Evolutionary conservation across 106 monocot species (phyloP).

Genomic region (Platanthera guangdongensis): DNA sequence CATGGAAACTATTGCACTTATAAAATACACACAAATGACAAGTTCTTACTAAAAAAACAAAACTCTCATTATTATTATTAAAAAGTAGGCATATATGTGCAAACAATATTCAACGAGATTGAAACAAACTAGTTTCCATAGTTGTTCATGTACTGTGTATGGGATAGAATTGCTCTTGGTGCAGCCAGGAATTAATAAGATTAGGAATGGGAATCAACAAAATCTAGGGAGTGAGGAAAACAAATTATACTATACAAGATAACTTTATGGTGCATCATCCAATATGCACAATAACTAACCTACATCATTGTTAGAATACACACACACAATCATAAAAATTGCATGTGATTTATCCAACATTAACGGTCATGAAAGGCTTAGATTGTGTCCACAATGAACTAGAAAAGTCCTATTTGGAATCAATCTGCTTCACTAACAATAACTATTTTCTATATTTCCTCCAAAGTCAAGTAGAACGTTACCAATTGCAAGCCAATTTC

Average conservation of each 20-base stretch:
- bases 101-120: background rate
- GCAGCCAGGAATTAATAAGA: too few species aligned
- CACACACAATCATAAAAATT: background rate
- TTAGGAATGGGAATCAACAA: too few species aligned
- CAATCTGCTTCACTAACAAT: too few species aligned
- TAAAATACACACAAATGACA: background rate
- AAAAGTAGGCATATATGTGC: background rate
- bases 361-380: background rate
- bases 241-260: background rate
- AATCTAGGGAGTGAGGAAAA: too few species aligned
- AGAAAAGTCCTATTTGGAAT: too few species aligned
- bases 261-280: background rate
- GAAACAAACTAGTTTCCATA: background rate
- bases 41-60: background rate
- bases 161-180: too few species aligned
- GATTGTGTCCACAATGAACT: too few species aligned
- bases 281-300: background rate
- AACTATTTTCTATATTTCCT: background rate
- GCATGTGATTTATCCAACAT: background rate
- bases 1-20: background rate
- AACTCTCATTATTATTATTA: background rate
- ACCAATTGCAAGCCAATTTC: background rate
- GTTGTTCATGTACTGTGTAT: background rate
- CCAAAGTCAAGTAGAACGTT: background rate
- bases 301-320: background rate